These are phyloP conservation scores for Neonectria ditissima DNA, from an alignment of 2,329 filamentous ascomycete genomes.

Conservation along the genomic window DNA sequence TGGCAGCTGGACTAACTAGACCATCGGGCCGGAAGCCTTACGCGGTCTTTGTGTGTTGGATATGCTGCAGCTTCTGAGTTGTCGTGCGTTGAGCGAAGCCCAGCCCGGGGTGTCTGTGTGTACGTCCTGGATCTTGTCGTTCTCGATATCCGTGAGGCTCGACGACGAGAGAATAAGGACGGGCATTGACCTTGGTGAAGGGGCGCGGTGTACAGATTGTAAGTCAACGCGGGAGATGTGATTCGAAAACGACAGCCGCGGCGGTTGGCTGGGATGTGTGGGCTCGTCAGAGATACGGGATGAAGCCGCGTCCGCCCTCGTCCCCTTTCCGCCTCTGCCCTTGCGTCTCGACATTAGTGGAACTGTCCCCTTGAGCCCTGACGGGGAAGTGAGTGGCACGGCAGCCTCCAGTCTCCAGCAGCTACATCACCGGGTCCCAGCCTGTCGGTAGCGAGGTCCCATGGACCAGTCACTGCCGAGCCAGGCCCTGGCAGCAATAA, in stretches of 20 bases:
- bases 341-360: slow-evolving; percentile 30
- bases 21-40: slow-evolving; percentile 12
- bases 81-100: not conserved
- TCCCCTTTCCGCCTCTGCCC: slow-evolving; percentile 23
- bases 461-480: slow-evolving; percentile 33
- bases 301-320: slow-evolving; percentile 17
- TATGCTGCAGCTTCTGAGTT: slow-evolving; percentile 5
- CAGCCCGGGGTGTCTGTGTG: not conserved
- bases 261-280: slow-evolving; percentile 7
- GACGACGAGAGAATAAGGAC: not conserved
- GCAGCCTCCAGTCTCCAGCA: slow-evolving; percentile 32
- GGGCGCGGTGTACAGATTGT: not conserved
- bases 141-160: not conserved
- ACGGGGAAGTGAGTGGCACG: slow-evolving; percentile 33
- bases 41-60: slow-evolving; percentile 7
- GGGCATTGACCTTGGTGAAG: not conserved
- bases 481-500: slow-evolving; percentile 36
- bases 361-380: slow-evolving; percentile 22
- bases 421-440: slow-evolving; percentile 42
- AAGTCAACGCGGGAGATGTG: slow-evolving; percentile 10
- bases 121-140: not conserved
- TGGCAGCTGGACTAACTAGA: slow-evolving; percentile 25
- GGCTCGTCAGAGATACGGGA: slow-evolving; percentile 19
- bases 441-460: slow-evolving; percentile 39
- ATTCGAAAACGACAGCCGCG: not conserved